phyloP scores from a whole-genome alignment of 768 basidiomycete species.

The Mycena pura region DNA sequence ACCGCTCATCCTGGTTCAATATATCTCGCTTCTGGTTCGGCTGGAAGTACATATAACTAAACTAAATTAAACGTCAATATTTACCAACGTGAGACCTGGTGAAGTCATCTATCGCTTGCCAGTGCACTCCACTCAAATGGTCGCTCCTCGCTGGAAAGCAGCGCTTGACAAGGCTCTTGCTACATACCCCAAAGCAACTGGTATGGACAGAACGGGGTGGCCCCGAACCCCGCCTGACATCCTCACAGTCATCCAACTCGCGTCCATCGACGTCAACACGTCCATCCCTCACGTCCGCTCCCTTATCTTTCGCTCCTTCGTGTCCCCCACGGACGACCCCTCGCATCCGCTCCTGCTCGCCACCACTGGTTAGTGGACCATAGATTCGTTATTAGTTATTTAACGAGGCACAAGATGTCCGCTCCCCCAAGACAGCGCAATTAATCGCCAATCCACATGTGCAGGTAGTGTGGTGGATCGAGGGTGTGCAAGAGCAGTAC shows the following conservation, averaged over 20 bases:
- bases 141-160: conserved; percentile 53
- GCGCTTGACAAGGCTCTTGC: conserved; percentile 51
- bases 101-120: neutral
- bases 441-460: conserved; percentile 55
- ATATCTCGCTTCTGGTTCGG: too few relatives aligned
- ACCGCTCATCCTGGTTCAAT: too few relatives aligned
- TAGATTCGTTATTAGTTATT: neutral
- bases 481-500: conserved; percentile 72
- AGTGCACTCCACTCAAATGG: conserved; percentile 21
- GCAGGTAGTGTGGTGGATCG: conserved; percentile 80
- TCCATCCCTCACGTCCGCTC: conserved; percentile 68
- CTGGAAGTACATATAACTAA: too few relatives aligned
- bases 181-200: conserved; percentile 45
- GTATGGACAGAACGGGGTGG: conserved; percentile 31
- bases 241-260: conserved; percentile 63
- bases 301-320: conserved; percentile 64
- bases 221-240: neutral
- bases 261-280: conserved; percentile 54
- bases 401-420: conserved; percentile 51
- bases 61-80: conserved; percentile 1
- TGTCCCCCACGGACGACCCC: conserved; percentile 50
- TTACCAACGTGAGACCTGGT: conserved; percentile 14
- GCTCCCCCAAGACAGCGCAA: conserved; percentile 71
- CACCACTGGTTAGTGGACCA: conserved; percentile 48
- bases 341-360: conserved; percentile 66